A percentile compares a stretch with the other conserved stretches of the same genome.
Evolutionary conservation across 2,329 filamentous ascomycete genomes (phyloP).

Genomic region (Diaporthe vexans): DNA sequence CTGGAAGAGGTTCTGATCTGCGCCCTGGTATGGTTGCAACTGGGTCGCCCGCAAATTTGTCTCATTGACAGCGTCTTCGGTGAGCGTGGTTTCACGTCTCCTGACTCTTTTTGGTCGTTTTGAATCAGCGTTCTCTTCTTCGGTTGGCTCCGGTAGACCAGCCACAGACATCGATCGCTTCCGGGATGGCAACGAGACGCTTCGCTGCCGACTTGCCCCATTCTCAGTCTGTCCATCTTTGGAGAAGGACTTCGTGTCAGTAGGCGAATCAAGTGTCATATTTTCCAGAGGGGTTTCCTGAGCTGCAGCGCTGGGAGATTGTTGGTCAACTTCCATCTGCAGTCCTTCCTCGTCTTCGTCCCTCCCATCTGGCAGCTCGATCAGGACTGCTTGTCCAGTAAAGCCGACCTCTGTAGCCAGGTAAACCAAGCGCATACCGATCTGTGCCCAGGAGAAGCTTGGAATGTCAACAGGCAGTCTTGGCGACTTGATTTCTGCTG

Average conservation of each 20-base stretch:
- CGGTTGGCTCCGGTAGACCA: conserved; percentile 67
- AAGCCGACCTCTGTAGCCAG: conserved; percentile 52
- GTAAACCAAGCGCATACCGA: conserved; percentile 58
- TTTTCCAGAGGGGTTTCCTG: conserved; percentile 30
- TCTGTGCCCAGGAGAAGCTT: conserved; percentile 57
- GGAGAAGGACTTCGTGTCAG: conserved; percentile 1
- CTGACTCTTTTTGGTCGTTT: conserved; percentile 77
- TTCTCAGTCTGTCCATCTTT: conserved; percentile 36
- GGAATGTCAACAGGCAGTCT: conserved; percentile 50
- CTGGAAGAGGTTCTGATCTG: conserved; percentile 69
- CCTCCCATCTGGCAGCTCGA: conserved; percentile 54
- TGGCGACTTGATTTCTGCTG: conserved; percentile 39
- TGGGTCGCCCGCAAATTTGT: conserved; percentile 67
- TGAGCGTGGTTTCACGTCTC: conserved; percentile 68
- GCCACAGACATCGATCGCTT: conserved; percentile 75
- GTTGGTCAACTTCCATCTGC: conserved; percentile 56
- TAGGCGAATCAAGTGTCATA: conserved; percentile 31
- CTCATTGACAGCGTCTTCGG: conserved; percentile 67
- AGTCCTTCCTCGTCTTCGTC: conserved; percentile 53
- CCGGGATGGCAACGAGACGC: conserved; percentile 60
- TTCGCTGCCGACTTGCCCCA: conserved; percentile 48
- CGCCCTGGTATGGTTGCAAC: conserved; percentile 69
- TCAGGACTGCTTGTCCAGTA: conserved; percentile 51
- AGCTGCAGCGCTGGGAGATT: conserved; percentile 45
- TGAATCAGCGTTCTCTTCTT: conserved; percentile 70